phyloP scores from a whole-genome alignment of 495 filamentous ascomycete species.

The Collariella sp. region DNA sequence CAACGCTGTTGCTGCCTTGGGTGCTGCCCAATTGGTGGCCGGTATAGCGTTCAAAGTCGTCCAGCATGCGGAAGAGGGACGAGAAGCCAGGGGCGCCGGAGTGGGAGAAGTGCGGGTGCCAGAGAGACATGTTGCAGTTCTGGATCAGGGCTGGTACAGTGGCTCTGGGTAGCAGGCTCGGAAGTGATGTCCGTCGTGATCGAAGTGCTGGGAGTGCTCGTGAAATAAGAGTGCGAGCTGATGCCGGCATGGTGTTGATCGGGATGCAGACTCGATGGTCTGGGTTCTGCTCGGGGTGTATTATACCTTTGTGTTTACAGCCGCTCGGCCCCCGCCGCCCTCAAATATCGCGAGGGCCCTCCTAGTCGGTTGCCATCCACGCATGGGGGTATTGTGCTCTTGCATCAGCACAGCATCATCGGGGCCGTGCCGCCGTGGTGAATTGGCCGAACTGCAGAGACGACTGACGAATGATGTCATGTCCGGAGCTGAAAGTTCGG shows the following conservation, averaged over 20 bases:
- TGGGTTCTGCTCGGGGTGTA: background rate
- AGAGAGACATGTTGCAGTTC: conserved; percentile 22
- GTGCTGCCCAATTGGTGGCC: conserved; percentile 18
- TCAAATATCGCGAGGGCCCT: background rate
- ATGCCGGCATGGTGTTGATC: conserved; percentile 1
- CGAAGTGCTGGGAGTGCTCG: background rate
- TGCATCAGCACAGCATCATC: too few relatives aligned
- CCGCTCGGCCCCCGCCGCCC: background rate
- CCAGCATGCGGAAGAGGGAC: conserved; percentile 68
- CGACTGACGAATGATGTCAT: too few relatives aligned
- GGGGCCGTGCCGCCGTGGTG: too few relatives aligned
- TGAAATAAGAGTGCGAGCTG: background rate
- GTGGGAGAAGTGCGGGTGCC: conserved; percentile 13
- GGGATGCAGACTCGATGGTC: background rate
- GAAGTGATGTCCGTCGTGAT: background rate
- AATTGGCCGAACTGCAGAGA: too few relatives aligned
- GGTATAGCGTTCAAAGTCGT: conserved; percentile 61
- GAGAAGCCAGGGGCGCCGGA: conserved; percentile 41
- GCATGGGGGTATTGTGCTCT: background rate
- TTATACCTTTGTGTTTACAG: background rate
- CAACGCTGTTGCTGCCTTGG: background rate
- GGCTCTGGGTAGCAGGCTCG: background rate
- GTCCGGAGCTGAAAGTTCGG: too few relatives aligned
- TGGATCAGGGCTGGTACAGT: background rate
- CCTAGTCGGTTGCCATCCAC: background rate